These are phyloP conservation scores for Mycosarcoma mackinlayi DNA, from an alignment of 1,284 basidiomycete genomes.

Conservation along the genomic window DNA sequence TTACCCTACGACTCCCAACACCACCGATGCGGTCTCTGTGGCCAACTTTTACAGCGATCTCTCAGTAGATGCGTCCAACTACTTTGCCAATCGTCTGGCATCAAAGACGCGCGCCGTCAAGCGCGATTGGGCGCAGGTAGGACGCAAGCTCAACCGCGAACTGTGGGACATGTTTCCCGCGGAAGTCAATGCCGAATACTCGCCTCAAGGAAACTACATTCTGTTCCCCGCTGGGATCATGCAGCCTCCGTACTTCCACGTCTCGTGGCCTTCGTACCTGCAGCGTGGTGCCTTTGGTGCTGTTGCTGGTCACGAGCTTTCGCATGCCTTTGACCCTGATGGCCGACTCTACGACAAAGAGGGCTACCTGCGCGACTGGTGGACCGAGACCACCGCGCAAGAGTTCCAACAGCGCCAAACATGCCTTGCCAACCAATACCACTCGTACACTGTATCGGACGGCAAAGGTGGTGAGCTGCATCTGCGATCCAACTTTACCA, in stretches of 20 bases:
- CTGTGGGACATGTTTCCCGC: slow-evolving; percentile 91
- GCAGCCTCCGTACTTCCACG: slow-evolving; percentile 89
- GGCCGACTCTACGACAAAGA: slow-evolving; percentile 76
- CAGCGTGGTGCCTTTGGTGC: slow-evolving; percentile 76
- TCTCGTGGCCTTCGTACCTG: slow-evolving; percentile 86
- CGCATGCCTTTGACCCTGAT: slow-evolving; percentile 93
- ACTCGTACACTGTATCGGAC: slow-evolving; percentile 82
- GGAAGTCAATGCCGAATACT: slow-evolving; percentile 68
- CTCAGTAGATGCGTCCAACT: slow-evolving; percentile 76
- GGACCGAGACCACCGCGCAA: slow-evolving; percentile 78
- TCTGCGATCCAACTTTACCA: slow-evolving; percentile 79
- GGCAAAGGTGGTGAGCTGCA: slow-evolving; percentile 83
- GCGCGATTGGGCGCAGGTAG: slow-evolving; percentile 80
- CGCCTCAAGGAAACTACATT: slow-evolving; percentile 74
- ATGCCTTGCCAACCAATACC: slow-evolving; percentile 90
- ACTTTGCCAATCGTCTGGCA: slow-evolving; percentile 85
- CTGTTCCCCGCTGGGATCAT: slow-evolving; percentile 97
- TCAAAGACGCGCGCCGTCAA: slow-evolving; percentile 70
- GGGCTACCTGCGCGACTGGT: slow-evolving; percentile 78
- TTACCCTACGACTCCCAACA: slow-evolving; percentile 87
- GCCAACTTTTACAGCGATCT: slow-evolving; percentile 80
- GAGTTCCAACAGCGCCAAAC: slow-evolving; percentile 85
- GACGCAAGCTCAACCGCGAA: slow-evolving; percentile 77
- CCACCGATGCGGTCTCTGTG: slow-evolving; percentile 78
- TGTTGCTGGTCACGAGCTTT: slow-evolving; percentile 61